Base-by-base conservation (phyloP, 2,329 filamentous ascomycete species). In the Colletotrichum filicis region DNA sequence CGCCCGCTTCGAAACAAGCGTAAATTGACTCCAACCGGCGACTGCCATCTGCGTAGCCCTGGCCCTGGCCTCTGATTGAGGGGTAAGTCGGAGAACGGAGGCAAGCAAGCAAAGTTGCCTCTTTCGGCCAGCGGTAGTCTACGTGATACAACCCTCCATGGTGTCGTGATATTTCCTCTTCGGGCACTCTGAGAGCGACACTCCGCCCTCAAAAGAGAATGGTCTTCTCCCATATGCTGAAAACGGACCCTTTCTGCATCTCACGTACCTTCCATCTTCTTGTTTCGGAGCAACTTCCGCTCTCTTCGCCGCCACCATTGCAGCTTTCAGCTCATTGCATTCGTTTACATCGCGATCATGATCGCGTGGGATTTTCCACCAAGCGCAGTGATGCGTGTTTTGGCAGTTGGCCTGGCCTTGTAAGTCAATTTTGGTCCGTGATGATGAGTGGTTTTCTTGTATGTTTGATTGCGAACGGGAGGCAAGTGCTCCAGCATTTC, bases 191-290 rank as follows among this genome's bases (percentile, higher is more conserved):
- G 37, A 11, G 9, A 68, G 28, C 6, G 11, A 14, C 37, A 28
- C 68, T 68, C 63, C 58, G 49, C 42, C 49, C 65, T 72, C 65
- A 59, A 64, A 59, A 64, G 30, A 58, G 65, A 37, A 35, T 53
- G 19, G 42, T 12, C 11, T 7, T 26, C n/a, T 28, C 58, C 37
- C 30, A 8, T 1, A 19, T 28, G 2, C 46, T 16, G 7, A 16
- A 46, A 8, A 26, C 35, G 1, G 8, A 3, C 1, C 6, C 16
- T 8, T 19, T 49, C 42, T n/a, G 12, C 12, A 16, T 14, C 35
- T 30, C n/a, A 28, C 22, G 35, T 22, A 49, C 35, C 8, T 24
- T 22, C 16, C 14, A 30, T 35, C 8, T 19, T 22, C 37, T 32
- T 8, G 22, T n/a, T n/a, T 19, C 28, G 35, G 35, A 26, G 58